phyloP scores from a whole-genome alignment of 306 rosid species.

The Lathyrus sativus region DNA sequence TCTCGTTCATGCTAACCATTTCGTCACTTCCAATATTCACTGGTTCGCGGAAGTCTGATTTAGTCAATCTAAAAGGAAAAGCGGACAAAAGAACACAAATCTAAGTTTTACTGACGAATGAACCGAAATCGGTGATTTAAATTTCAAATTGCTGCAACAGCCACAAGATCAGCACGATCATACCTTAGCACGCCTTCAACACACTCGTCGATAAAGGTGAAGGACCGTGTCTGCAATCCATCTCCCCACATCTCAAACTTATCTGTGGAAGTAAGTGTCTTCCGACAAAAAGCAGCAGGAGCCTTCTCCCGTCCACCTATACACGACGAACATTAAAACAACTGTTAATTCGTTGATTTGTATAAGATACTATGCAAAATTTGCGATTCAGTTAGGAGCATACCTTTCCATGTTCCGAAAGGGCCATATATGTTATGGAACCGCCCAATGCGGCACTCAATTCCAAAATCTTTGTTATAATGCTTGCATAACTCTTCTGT shows the following conservation, averaged over 20 bases:
- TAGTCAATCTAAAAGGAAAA: constrained; percentile 69
- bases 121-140: constrained; percentile 4
- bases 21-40: constrained; percentile 98
- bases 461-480: constrained; percentile 89
- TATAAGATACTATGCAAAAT: neutral
- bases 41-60: constrained; percentile 95
- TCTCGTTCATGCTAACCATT: constrained; percentile 99
- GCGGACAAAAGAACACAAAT: neutral
- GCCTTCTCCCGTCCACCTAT: constrained; percentile 99
- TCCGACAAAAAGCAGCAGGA: constrained; percentile 97
- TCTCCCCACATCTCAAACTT: constrained; percentile 99
- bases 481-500: constrained; percentile 98
- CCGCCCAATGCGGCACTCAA: constrained; percentile 94
- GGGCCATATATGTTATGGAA: constrained; percentile 99
- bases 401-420: constrained; percentile 98
- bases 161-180: constrained; percentile 29
- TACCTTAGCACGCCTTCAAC: constrained; percentile 99
- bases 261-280: constrained; percentile 71
- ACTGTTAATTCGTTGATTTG: neutral
- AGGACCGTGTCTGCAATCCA: constrained; percentile 94
- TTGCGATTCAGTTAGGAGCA: constrained; percentile 26
- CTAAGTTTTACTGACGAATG: constrained; percentile 11
- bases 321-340: constrained; percentile 35
- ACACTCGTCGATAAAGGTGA: constrained; percentile 98
- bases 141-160: constrained; percentile 9